Base-by-base conservation (phyloP, 495 filamentous ascomycete species). In the Xylaria sp. region DNA sequence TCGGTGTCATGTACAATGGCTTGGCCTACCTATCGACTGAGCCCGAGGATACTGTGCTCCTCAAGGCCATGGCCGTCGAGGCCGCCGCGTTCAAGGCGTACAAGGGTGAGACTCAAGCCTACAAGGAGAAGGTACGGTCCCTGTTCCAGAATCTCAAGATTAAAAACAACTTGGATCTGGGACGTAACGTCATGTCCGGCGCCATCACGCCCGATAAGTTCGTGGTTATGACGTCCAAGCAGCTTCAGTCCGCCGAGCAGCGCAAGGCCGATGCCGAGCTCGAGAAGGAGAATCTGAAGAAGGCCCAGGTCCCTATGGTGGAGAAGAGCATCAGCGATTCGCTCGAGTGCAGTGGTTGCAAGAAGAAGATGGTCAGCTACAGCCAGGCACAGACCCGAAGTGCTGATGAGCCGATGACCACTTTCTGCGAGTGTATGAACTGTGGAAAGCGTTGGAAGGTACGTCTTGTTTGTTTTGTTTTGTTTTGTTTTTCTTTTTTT, bases 131-230 rank as follows among this genome's bases (percentile, higher is more conserved):
- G 83, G 90, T 97, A 72, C 92, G 97, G 78, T 93, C 92, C 33
- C 87, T 99, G 21, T 97, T 91, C 85, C 90, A 94, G 76, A 97
- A 97, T 76, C 87, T 99, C 64, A 98, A 97, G 87, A 93, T 92
- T 83, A 93, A 93, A 80, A 91, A 91, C 61, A 98, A 98, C 83
- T 83, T 87, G 33, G 85, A 85, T 61, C 87, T 99, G 40, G 90
- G 94, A 26, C 83, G 85, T 62, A 89, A 91, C 71, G 93, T 99
- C 55, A 85, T 97, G 71, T 82, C 80, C 17, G 93, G 91, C 57
- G 88, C 93, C 35, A 91, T 98, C 66, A 70, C 86, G 1, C 83
- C 93, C 6, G 87, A 90, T 0, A 81, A 86, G 12, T 93, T 99
- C 71, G 93, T 97, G 72, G 82, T 84, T 61, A 88, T 89, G 86